Evolutionary conservation across 2,329 filamentous ascomycete genomes (phyloP).

Genomic region (Incumbomyces lentus): DNA sequence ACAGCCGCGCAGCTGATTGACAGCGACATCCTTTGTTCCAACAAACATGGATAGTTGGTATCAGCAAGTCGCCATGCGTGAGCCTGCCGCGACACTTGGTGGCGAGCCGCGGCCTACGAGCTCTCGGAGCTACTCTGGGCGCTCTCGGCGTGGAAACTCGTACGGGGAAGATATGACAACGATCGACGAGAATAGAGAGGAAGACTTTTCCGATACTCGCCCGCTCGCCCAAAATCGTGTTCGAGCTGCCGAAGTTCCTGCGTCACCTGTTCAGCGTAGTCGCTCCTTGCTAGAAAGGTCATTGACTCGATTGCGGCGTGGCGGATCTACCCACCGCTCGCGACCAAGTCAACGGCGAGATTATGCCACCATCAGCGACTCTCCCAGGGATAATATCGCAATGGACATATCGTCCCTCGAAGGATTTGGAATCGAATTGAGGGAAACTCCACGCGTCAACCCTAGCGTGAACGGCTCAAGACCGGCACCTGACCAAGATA

Average conservation of each 20-base stretch:
- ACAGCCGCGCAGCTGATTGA: no score
- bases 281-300: conserved; percentile 16
- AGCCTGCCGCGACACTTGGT: not conserved
- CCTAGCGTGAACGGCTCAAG: not conserved
- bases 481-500: conserved; percentile 9
- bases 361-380: conserved; percentile 15
- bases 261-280: not conserved
- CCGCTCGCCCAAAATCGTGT: not conserved
- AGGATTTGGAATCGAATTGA: conserved; percentile 20
- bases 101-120: not conserved
- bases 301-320: conserved; percentile 13
- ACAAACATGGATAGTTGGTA: not conserved
- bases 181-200: conserved; percentile 3
- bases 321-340: not conserved
- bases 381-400: conserved; percentile 8
- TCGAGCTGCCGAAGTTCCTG: not conserved
- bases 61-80: not conserved
- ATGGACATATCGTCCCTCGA: conserved; percentile 21
- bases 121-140: not conserved
- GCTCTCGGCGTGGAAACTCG: conserved; percentile 1
- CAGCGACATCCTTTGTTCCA: no score
- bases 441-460: conserved; percentile 10
- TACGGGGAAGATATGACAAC: conserved; percentile 3
- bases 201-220: conserved; percentile 2
- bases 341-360: conserved; percentile 7